A percentile compares a stretch with the other conserved stretches of the same genome.
Evolutionary conservation across 306 rosid genomes (phyloP).

Genomic region (Rosa persica): DNA sequence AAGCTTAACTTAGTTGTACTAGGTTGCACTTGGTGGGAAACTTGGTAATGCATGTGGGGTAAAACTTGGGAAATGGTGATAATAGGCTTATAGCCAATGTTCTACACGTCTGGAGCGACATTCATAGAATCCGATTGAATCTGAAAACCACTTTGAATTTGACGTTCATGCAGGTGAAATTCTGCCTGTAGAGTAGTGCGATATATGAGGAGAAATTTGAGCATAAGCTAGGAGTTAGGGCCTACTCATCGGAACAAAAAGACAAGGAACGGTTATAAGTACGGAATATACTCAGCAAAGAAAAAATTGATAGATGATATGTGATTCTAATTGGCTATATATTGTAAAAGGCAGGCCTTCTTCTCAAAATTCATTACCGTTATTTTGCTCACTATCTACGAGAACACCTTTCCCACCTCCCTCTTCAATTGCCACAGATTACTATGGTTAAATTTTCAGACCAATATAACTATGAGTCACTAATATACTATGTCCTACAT

Average conservation of each 20-base stretch:
- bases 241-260: not conserved
- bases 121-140: not conserved
- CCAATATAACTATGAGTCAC: not conserved
- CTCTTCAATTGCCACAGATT: not conserved
- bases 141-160: not conserved
- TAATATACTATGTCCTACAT: not conserved
- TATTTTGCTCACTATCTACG: not conserved
- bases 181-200: not conserved
- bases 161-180: constrained; percentile 7
- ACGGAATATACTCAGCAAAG: not conserved
- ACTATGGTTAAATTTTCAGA: not conserved
- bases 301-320: not conserved
- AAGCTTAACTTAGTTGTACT: no score
- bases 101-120: not conserved
- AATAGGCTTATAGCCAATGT: not conserved
- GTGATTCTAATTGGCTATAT: not conserved
- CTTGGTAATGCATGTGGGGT: not conserved
- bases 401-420: not conserved
- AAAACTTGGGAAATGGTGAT: not conserved
- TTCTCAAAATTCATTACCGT: not conserved
- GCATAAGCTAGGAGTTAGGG: not conserved
- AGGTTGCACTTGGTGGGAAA: not conserved
- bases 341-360: not conserved
- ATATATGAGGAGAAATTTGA: not conserved
- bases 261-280: not conserved